These are phyloP conservation scores for Eimeria tenella DNA, from an alignment of 169 alveolate genomes.

Conservation along the genomic window DNA sequence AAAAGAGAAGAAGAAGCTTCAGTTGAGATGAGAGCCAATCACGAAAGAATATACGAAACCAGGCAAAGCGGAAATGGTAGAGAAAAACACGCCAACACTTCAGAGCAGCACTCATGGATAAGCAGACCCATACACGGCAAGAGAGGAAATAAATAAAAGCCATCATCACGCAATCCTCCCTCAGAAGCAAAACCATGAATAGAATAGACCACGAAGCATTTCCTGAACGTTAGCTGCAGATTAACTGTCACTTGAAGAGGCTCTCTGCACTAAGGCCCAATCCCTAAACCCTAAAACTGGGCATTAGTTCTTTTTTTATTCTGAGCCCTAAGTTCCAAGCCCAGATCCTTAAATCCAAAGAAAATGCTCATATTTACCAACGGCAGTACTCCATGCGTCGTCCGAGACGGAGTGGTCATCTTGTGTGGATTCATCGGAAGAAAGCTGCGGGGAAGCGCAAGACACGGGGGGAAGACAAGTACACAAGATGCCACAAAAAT, in stretches of 20 bases:
- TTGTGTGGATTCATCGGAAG: slow-evolving; percentile 56
- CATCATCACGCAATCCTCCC: too few species aligned
- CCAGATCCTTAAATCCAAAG: neutral
- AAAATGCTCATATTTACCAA: neutral
- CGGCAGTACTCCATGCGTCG: slow-evolving; percentile 12
- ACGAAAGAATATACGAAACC: neutral
- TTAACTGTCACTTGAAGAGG: too few species aligned
- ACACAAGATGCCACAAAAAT: too few species aligned
- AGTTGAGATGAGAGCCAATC: neutral
- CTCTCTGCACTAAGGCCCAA: too few species aligned
- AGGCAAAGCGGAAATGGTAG: neutral
- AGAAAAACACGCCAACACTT: neutral
- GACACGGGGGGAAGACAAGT: too few species aligned
- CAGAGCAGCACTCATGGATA: neutral
- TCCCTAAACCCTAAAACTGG: too few species aligned
- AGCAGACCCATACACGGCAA: neutral
- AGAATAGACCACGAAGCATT: neutral
- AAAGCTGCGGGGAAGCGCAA: neutral
- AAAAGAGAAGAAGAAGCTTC: too few species aligned
- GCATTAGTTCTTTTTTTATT: too few species aligned
- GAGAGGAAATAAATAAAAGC: neutral
- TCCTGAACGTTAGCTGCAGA: neutral
- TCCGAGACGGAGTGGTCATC: slow-evolving; percentile 46
- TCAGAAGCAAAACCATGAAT: too few species aligned
- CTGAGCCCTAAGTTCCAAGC: too few species aligned